Conservation (phyloP, 768 basidiomycete genomes). For the Phanerochaete sordida region DNA sequence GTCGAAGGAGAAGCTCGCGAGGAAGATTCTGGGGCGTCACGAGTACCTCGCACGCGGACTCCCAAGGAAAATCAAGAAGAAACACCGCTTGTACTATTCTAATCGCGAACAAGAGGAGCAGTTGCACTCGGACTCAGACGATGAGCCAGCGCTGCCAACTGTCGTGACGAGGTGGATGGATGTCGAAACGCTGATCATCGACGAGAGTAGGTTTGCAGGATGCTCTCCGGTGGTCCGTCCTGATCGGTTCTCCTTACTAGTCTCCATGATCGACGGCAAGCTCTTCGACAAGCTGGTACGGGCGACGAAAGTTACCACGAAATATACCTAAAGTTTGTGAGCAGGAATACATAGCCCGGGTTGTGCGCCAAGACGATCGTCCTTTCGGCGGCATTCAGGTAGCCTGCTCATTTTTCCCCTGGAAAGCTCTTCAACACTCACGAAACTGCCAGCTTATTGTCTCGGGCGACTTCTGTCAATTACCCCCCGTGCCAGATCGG, state of each 20-base stretch:
- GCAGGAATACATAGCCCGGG: constrained; percentile 60
- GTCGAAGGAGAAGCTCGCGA: constrained; percentile 42
- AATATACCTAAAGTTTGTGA: constrained; percentile 20
- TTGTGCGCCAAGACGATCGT: constrained; percentile 41
- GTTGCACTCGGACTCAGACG: background rate
- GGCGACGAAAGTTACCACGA: background rate
- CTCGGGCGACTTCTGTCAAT: constrained; percentile 89
- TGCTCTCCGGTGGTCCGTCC: background rate
- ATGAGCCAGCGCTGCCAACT: background rate
- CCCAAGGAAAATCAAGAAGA: too few relatives aligned
- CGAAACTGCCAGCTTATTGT: too few relatives aligned
- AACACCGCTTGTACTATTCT: too few relatives aligned
- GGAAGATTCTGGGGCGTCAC: constrained; percentile 7
- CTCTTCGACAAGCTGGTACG: constrained; percentile 77
- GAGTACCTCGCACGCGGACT: too few relatives aligned
- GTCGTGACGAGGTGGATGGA: constrained; percentile 51
- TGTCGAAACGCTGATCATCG: constrained; percentile 68
- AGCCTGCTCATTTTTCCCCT: too few relatives aligned
- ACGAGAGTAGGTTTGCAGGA: constrained; percentile 73
- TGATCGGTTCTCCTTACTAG: constrained; percentile 34
- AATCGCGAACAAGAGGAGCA: background rate
- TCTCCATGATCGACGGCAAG: constrained; percentile 83
- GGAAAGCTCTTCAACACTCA: too few relatives aligned
- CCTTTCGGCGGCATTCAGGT: constrained; percentile 91
- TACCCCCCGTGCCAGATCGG: constrained; percentile 70